phyloP scores from a whole-genome alignment of 176 grass and related monocot genomes.

The Chrysopogon serrulatus region DNA sequence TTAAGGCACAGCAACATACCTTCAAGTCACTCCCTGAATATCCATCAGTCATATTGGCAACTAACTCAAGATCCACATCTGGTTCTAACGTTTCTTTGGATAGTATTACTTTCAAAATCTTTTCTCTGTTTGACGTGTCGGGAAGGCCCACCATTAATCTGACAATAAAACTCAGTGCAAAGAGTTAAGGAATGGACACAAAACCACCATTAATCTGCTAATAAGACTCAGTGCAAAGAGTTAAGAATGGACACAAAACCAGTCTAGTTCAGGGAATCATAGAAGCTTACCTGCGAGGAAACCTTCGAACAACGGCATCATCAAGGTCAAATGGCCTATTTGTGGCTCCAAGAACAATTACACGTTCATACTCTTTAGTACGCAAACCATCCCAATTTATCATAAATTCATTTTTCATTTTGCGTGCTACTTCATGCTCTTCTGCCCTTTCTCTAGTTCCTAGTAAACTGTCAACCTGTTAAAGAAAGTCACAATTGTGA shows the following conservation, averaged over 20 bases:
- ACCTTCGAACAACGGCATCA: slow-evolving; percentile 82
- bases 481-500: too few relatives aligned
- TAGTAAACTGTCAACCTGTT: slow-evolving; percentile 84
- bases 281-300: slow-evolving; percentile 74
- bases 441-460: slow-evolving; percentile 46
- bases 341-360: slow-evolving; percentile 82
- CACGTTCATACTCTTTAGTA: slow-evolving; percentile 72
- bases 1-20: slow-evolving; percentile 35
- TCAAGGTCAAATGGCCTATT: slow-evolving; percentile 88
- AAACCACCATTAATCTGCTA: too few relatives aligned
- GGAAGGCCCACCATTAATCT: slow-evolving; percentile 90
- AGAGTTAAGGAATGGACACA: background rate
- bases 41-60: slow-evolving; percentile 77
- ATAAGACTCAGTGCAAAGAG: too few relatives aligned
- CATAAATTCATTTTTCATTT: slow-evolving; percentile 93
- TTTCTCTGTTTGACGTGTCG: slow-evolving; percentile 68
- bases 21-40: slow-evolving; percentile 92
- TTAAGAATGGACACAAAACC: too few relatives aligned
- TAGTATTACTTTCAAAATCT: slow-evolving; percentile 66
- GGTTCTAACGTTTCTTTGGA: slow-evolving; percentile 54
- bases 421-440: slow-evolving; percentile 49
- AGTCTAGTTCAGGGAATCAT: background rate
- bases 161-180: slow-evolving; percentile 13
- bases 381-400: slow-evolving; percentile 76
- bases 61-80: slow-evolving; percentile 41